Conservation (phyloP, 208 protist species). For the Trypanosoma melophagium region DNA sequence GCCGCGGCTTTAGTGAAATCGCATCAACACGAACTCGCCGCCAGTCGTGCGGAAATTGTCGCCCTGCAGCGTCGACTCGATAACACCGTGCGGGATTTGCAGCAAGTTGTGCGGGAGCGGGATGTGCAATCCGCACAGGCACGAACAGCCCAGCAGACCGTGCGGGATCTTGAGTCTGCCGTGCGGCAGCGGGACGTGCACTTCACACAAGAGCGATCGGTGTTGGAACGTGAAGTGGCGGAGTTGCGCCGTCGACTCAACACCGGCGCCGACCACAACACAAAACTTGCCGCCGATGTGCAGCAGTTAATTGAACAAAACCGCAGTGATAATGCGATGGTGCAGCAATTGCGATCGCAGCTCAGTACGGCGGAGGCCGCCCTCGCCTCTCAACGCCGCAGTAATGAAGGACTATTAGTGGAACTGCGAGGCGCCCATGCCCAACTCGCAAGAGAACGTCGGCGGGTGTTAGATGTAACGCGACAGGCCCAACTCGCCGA, state of each 20-base stretch:
- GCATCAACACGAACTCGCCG: constrained; percentile 72
- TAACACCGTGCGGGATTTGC: constrained; percentile 66
- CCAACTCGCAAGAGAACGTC: constrained; percentile 80
- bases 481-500: constrained; percentile 56
- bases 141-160: constrained; percentile 34
- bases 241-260: constrained; percentile 81
- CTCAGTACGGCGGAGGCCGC: constrained; percentile 72
- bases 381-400: constrained; percentile 76
- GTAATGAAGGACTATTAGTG: constrained; percentile 83
- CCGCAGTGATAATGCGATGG: constrained; percentile 60
- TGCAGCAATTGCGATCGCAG: constrained; percentile 66
- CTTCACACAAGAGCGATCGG: constrained; percentile 67
- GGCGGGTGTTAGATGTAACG: constrained; percentile 60
- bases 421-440: constrained; percentile 74
- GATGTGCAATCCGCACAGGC: no score
- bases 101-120: constrained; percentile 84
- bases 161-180: constrained; percentile 56
- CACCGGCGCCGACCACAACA: constrained; percentile 79
- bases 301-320: constrained; percentile 57
- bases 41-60: constrained; percentile 36
- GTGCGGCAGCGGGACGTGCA: constrained; percentile 54
- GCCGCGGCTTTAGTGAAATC: constrained; percentile 56
- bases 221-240: constrained; percentile 68
- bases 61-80: constrained; percentile 54
- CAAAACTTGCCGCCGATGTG: constrained; percentile 75